Base-by-base conservation (phyloP, 2,329 filamentous ascomycete genomes). In the Verticillium isaacii region DNA sequence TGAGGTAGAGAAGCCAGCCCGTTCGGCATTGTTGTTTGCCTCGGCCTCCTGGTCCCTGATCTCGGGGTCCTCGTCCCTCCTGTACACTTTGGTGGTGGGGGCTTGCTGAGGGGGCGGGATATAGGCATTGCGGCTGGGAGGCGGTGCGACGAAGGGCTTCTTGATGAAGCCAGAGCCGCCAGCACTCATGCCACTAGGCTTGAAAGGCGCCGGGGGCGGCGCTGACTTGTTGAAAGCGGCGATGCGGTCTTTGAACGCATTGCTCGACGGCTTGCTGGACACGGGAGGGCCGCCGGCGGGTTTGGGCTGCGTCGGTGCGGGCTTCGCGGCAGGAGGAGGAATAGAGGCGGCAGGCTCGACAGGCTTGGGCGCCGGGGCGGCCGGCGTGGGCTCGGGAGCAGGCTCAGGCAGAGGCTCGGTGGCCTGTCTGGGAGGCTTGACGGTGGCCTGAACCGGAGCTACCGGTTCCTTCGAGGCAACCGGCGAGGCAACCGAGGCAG, bases 141-240 rank as follows among this genome's bases (percentile, higher is more conserved):
- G 95, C 59, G 95, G 93, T 3, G 95, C 92, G 61, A 99, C 93
- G 70, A 97, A 99, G 0, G 94, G 93, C 77, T 98, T 98, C 82
- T 94, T 97, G 76, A 99, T 88, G 71, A 98, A 98, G 60, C 83
- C 83, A 65, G 83, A 82, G 57, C 84, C 80, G 62, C 82, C 82
- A 34, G 83, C 79, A 62, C 82, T 76, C 32, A 89, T 77, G 2
- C 86, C 86, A 63, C 84, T 82, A 23, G 93, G 92, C 73, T 96
- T 96, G 78, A 96, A 94, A 1, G 95, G 95, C n/a, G 92, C 86
- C 63, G 95, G 81, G 9, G 95, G 95, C 6, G 93, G 92, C 41
- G 91, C 86, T 55, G 91, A 82, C 73, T 94, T 95, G 77, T 99
- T 99, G 80, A 99, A 99, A 55, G 95, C 94, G 37, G 95, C 95